These are phyloP conservation scores for Cyclocybe cylindracea DNA, from an alignment of 768 basidiomycete species.

Conservation along the genomic window DNA sequence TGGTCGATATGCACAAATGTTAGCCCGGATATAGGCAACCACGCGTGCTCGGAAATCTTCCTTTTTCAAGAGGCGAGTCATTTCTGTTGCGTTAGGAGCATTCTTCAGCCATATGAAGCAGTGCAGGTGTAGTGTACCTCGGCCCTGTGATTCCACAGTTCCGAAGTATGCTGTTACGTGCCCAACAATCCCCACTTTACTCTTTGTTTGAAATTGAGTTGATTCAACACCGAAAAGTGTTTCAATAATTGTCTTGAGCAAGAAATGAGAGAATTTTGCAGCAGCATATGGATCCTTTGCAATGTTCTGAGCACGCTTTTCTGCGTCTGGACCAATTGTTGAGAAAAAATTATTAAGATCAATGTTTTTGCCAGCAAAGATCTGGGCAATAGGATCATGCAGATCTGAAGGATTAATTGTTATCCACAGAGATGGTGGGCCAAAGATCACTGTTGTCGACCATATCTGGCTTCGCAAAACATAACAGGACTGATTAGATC, in stretches of 20 bases:
- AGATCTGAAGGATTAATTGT: conserved; percentile 43
- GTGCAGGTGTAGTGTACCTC: conserved; percentile 37
- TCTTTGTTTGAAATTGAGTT: conserved; percentile 15
- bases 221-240: conserved; percentile 29
- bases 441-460: conserved; percentile 22
- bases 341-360: conserved; percentile 34
- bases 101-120: conserved; percentile 31
- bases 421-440: conserved; percentile 37
- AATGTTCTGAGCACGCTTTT: conserved; percentile 27
- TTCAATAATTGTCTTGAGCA: conserved; percentile 28
- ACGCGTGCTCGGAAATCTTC: conserved; percentile 28
- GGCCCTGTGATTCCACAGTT: conserved; percentile 37
- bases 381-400: conserved; percentile 41
- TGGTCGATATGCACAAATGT: conserved; percentile 31
- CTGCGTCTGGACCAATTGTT: conserved; percentile 19
- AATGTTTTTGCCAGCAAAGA: conserved; percentile 37
- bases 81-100: conserved; percentile 28
- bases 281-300: conserved; percentile 38
- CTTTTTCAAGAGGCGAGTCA: conserved; percentile 20
- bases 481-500: conserved; percentile 21
- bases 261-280: conserved; percentile 39
- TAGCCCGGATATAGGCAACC: conserved; percentile 28
- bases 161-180: conserved; percentile 20
- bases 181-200: conserved; percentile 11
- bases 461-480: conserved; percentile 29